phyloP scores from a whole-genome alignment of 768 basidiomycete genomes.

The Podaxis rugospora region DNA sequence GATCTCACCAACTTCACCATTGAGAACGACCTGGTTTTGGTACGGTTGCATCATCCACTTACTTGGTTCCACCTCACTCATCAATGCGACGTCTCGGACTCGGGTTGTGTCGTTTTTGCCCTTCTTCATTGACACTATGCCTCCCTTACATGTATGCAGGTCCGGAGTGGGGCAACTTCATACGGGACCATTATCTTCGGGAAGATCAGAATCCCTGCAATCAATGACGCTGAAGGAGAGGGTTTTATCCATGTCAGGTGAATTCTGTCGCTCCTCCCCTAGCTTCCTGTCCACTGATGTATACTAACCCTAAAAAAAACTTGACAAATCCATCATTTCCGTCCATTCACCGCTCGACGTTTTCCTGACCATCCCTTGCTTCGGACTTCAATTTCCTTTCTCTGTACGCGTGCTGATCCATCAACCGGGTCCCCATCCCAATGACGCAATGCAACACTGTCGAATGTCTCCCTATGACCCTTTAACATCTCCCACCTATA shows the following conservation, averaged over 20 bases:
- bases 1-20: slow-evolving; percentile 50
- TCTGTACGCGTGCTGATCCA: not conserved
- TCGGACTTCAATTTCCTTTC: slow-evolving; percentile 3
- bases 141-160: slow-evolving; percentile 17
- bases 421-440: slow-evolving; percentile 2
- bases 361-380: not conserved
- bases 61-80: not conserved
- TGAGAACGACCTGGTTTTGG: slow-evolving; percentile 38
- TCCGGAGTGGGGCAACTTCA: slow-evolving; percentile 53
- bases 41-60: slow-evolving; percentile 18
- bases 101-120: not conserved
- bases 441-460: slow-evolving; percentile 8
- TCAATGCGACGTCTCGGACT: not conserved
- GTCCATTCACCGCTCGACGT: not conserved
- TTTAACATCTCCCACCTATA: slow-evolving; percentile 1
- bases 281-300: not conserved
- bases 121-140: not conserved
- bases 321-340: not conserved
- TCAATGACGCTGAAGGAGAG: slow-evolving; percentile 56
- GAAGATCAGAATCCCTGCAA: slow-evolving; percentile 67
- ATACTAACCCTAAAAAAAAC: not conserved
- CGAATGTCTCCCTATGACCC: not conserved
- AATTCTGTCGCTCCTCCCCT: slow-evolving; percentile 14
- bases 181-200: slow-evolving; percentile 73
- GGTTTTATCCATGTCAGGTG: slow-evolving; percentile 74